Base-by-base conservation (phyloP, 1,284 basidiomycete genomes). In the Sanghuangporus sanghuang region DNA sequence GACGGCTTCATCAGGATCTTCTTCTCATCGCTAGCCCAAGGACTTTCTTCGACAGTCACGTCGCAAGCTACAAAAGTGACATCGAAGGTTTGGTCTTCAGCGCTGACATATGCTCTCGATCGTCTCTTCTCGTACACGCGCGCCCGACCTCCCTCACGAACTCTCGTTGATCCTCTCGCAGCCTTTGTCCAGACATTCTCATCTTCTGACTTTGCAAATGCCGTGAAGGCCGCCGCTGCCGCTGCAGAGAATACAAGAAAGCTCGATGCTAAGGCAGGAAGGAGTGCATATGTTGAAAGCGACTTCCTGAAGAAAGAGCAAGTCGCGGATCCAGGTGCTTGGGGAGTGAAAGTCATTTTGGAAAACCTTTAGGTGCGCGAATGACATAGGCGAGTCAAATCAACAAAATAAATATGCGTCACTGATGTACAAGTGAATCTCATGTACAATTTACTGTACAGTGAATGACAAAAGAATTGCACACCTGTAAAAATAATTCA, bases 121-220 rank as follows among this genome's bases (percentile, higher is more conserved):
- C 87, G 86, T 63, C 77, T 98, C 32, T 95, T 92, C 77, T 87
- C 86, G 27, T 97, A 96, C 78, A 96, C 95, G 0, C 85, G 86
- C 52, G 95, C 95, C 5, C 86, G 95, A 23, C 89, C 89, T 0
- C 95, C 95, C 4, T 94, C 92, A 9, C 86, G 95, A 68, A 97
- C 95, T 2, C 85, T 98, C 38, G 83, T 98, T 50, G 95, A 98
- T 75, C 95, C 95, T 2, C 82, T 98, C 21, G 82, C 85, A n/a
- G 91, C 93, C 1, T 96, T 97, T 74, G 80, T 91, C 65, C 78
- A 74, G 64, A 71, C 80, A 12, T 78, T 89, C 53, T 68, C 75
- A 1, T 67, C 75, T 38, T 16, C n/a, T n/a, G 60, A 40, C 16
- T 62, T 65, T 32, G 72, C 71, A 0, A 74, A 71, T 3, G 90